Evolutionary conservation across 305 asterid species (phyloP).

Genomic region (Rubia peregrina): DNA sequence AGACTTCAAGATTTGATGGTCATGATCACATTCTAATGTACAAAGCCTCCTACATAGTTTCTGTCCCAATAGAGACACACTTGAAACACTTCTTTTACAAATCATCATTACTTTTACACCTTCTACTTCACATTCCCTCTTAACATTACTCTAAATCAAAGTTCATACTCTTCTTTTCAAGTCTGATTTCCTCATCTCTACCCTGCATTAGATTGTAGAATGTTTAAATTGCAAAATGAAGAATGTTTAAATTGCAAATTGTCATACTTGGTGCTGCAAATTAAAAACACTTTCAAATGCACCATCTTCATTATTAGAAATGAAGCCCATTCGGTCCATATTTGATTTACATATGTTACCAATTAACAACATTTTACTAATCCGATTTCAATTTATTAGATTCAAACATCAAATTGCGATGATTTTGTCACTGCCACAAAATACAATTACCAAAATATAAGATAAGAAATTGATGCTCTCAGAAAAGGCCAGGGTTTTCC

Average conservation of each 20-base stretch:
- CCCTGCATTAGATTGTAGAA: not conserved
- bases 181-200: not conserved
- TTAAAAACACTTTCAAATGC: not conserved
- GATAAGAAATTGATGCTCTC: slow-evolving; percentile 13
- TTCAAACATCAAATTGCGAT: not conserved
- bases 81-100: slow-evolving; percentile 8
- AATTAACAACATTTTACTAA: too few species aligned
- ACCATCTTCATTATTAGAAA: not conserved
- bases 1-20: slow-evolving; percentile 36
- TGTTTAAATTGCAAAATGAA: not conserved
- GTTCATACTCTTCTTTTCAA: not conserved
- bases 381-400: not conserved
- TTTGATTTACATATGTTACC: not conserved
- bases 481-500: slow-evolving; percentile 25
- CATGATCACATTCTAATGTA: slow-evolving; percentile 5
- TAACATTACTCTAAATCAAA: not conserved
- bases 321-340: not conserved
- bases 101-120: slow-evolving; percentile 1
- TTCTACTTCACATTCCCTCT: slow-evolving; percentile 1
- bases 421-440: not conserved
- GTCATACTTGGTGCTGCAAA: not conserved
- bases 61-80: not conserved
- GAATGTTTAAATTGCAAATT: not conserved
- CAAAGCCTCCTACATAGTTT: slow-evolving; percentile 5
- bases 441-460: not conserved